These are phyloP conservation scores for Pseudotulostoma volvatum DNA, from an alignment of 495 filamentous ascomycete genomes.

Conservation along the genomic window DNA sequence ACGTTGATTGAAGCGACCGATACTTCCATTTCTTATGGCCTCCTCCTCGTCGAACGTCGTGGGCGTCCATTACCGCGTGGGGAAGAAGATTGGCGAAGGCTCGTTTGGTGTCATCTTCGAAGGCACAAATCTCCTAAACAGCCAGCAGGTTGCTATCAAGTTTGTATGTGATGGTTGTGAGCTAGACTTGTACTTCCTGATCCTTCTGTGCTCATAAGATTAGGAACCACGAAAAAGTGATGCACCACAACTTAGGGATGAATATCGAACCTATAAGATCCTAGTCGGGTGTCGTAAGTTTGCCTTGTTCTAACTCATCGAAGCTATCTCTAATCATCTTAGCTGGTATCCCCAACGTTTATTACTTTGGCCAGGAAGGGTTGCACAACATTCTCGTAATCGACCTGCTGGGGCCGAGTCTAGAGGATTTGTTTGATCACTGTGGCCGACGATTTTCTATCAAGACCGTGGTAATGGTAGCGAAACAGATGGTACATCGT, in stretches of 20 bases:
- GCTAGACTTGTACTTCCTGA: not conserved
- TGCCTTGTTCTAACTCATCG: slow-evolving; percentile 2
- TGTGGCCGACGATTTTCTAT: slow-evolving; percentile 89
- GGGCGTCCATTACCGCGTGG: slow-evolving; percentile 95
- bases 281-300: slow-evolving; percentile 97
- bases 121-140: slow-evolving; percentile 95
- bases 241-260: slow-evolving; percentile 92
- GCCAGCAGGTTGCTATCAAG: slow-evolving; percentile 98
- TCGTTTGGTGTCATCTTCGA: slow-evolving; percentile 99
- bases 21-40: slow-evolving; percentile 40
- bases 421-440: slow-evolving; percentile 96
- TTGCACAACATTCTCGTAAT: slow-evolving; percentile 99
- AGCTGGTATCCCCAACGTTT: slow-evolving; percentile 99
- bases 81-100: slow-evolving; percentile 98
- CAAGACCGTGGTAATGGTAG: slow-evolving; percentile 98
- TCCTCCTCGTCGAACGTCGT: slow-evolving; percentile 97
- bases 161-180: slow-evolving; percentile 54
- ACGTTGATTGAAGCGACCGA: not conserved
- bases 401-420: slow-evolving; percentile 85
- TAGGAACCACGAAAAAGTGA: slow-evolving; percentile 98
- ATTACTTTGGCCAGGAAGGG: slow-evolving; percentile 98
- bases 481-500: slow-evolving; percentile 93
- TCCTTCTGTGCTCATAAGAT: slow-evolving; percentile 1
- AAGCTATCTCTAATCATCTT: slow-evolving; percentile 10
- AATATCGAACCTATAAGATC: slow-evolving; percentile 99